Evolutionary conservation across 768 basidiomycete genomes (phyloP).

Genomic region (Rossbeevera mucosa): DNA sequence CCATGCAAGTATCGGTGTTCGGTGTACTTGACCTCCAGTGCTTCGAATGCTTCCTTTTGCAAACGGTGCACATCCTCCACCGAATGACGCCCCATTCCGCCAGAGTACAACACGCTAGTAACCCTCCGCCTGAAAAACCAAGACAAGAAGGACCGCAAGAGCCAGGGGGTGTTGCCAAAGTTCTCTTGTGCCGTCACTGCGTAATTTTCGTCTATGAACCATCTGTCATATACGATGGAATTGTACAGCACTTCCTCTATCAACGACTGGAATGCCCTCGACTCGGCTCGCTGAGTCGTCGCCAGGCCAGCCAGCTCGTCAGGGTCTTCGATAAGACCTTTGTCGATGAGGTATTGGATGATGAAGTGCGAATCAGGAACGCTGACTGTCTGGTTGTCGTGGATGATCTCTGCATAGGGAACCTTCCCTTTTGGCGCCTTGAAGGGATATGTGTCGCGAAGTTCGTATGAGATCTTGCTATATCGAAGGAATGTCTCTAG

Average conservation of each 20-base stretch:
- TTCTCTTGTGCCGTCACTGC: conserved; percentile 8
- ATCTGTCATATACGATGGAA: conserved; percentile 29
- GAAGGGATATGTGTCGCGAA: conserved; percentile 20
- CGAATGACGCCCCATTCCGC: conserved; percentile 32
- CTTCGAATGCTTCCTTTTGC: conserved; percentile 29
- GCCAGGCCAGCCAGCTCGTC: conserved; percentile 27
- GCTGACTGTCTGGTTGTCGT: conserved; percentile 15
- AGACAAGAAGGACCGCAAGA: conserved; percentile 19
- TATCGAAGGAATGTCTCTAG: conserved; percentile 30
- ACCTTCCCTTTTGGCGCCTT: conserved; percentile 33
- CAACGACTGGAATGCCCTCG: conserved; percentile 33
- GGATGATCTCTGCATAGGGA: conserved; percentile 29
- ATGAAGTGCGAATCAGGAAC: conserved; percentile 34
- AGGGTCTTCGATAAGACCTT: conserved; percentile 23
- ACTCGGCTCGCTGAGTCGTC: conserved; percentile 27
- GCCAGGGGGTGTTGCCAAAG: conserved; percentile 15
- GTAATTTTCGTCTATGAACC: conserved; percentile 28
- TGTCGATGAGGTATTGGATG: conserved; percentile 27
- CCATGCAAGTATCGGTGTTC: conserved; percentile 26
- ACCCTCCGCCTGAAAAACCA: conserved; percentile 23
- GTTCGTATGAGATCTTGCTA: conserved; percentile 25
- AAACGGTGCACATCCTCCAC: conserved; percentile 29
- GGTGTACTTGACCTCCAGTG: conserved; percentile 26
- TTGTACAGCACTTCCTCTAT: conserved; percentile 29
- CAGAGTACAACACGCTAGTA: conserved; percentile 13